phyloP scores from a whole-genome alignment of 768 basidiomycete species.

The Kwoniella sp. region DNA sequence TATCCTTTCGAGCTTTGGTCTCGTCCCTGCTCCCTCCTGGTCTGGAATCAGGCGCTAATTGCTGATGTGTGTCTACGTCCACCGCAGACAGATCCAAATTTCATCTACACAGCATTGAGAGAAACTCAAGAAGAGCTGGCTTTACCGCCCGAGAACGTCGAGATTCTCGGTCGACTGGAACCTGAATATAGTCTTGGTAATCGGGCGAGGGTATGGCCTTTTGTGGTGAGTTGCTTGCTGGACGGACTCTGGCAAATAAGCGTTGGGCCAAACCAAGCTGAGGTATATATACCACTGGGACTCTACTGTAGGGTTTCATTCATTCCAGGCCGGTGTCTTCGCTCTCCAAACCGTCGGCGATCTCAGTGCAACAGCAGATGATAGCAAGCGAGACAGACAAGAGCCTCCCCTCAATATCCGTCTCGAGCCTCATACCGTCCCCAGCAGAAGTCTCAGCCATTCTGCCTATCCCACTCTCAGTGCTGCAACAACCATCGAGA shows the following conservation, averaged over 20 bases:
- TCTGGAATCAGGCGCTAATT: too few species aligned
- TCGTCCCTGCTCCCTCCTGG: too few species aligned
- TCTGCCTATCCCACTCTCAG: conserved; percentile 40
- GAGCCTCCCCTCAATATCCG: conserved; percentile 33
- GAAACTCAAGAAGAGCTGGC: conserved; percentile 45
- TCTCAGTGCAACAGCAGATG: background rate
- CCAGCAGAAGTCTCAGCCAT: conserved; percentile 45
- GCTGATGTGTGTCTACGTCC: too few species aligned
- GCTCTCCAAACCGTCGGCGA: background rate
- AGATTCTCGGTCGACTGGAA: conserved; percentile 40
- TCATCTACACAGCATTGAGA: conserved; percentile 38
- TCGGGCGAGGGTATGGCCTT: conserved; percentile 48
- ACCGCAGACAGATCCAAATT: conserved; percentile 27
- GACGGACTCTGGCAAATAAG: too few species aligned
- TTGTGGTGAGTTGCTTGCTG: conserved; percentile 46
- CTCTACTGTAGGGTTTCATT: conserved; percentile 34
- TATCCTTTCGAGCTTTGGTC: too few species aligned
- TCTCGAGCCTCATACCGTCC: conserved; percentile 33
- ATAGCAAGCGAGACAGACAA: background rate
- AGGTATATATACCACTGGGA: too few species aligned
- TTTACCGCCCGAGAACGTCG: conserved; percentile 34
- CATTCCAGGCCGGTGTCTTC: conserved; percentile 21
- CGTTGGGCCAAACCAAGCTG: too few species aligned
- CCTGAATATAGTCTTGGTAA: conserved; percentile 51
- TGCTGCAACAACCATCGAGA: conserved; percentile 17